These are phyloP conservation scores for Apiotrichum gracile DNA, from an alignment of 1,284 basidiomycete species.

Conservation along the genomic window DNA sequence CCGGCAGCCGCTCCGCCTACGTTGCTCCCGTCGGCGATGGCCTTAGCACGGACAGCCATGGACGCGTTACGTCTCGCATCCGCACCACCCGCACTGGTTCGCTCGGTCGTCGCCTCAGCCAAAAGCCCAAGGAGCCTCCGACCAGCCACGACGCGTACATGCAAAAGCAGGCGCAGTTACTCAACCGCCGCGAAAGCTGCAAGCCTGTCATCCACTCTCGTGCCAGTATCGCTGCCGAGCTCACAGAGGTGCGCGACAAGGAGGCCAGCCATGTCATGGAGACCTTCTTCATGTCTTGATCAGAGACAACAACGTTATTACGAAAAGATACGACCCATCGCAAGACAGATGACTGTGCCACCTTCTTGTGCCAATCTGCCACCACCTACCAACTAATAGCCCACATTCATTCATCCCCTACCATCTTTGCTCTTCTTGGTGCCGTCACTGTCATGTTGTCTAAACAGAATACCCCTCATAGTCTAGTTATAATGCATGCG, in stretches of 20 bases:
- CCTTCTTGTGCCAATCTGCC: no score
- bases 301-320: background rate
- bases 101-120: slow-evolving; percentile 15
- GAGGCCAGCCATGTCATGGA: slow-evolving; percentile 31
- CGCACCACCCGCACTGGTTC: background rate
- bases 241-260: slow-evolving; percentile 29
- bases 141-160: slow-evolving; percentile 32
- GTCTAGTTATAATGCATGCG: background rate
- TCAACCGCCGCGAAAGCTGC: slow-evolving; percentile 24
- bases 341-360: no score
- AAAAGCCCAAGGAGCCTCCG: slow-evolving; percentile 24
- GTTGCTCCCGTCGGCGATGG: slow-evolving; percentile 8
- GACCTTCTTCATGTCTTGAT: slow-evolving; percentile 39
- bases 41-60: background rate
- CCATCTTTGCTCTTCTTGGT: no score
- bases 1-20: background rate
- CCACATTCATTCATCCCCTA: no score
- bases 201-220: slow-evolving; percentile 26
- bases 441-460: background rate
- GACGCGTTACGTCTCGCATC: background rate
- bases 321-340: no score
- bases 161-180: slow-evolving; percentile 25
- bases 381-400: no score
- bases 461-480: background rate
- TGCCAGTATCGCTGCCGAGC: slow-evolving; percentile 30